A percentile compares a stretch with the other conserved stretches of the same genome.
phyloP scores from a whole-genome alignment of 225 moss, liverwort and hornwort genomes.

The Climacium dendroides region DNA sequence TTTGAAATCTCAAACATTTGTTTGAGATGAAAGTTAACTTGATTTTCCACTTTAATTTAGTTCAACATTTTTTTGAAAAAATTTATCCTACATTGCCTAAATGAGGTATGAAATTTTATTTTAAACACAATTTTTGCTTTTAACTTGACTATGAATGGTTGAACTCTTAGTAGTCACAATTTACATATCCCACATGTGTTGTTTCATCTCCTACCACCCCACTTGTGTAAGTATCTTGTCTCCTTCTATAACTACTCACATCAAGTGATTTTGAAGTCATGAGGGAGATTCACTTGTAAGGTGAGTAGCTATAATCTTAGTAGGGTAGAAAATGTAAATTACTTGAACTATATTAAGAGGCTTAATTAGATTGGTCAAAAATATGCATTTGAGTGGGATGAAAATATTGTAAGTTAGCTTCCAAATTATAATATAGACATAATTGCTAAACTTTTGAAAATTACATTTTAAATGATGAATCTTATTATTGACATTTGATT shows the following conservation, averaged over 20 bases:
- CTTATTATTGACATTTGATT: neutral
- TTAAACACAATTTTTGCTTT: neutral
- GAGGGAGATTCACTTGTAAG: rapidly evolving
- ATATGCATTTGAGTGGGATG: neutral
- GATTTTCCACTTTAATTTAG: neutral
- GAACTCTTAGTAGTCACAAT: neutral
- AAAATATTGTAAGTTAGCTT: neutral
- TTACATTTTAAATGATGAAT: neutral
- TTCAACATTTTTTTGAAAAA: neutral
- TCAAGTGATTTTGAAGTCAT: neutral
- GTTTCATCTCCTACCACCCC: neutral
- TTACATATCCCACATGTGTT: neutral
- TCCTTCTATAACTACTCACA: too few species aligned
- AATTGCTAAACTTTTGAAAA: neutral
- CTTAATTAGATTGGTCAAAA: neutral
- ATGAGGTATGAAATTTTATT: neutral
- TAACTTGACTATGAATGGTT: neutral
- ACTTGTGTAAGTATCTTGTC: neutral
- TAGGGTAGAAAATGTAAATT: neutral
- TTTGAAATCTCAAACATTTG: neutral
- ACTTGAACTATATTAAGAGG: rapidly evolving
- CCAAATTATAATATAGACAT: rapidly evolving
- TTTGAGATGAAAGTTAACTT: neutral
- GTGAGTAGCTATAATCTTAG: too few species aligned
- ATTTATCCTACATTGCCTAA: too few species aligned